These are phyloP conservation scores for Zanthoxylum bungeanum DNA, from an alignment of 345 rosid genomes.

Conservation along the genomic window DNA sequence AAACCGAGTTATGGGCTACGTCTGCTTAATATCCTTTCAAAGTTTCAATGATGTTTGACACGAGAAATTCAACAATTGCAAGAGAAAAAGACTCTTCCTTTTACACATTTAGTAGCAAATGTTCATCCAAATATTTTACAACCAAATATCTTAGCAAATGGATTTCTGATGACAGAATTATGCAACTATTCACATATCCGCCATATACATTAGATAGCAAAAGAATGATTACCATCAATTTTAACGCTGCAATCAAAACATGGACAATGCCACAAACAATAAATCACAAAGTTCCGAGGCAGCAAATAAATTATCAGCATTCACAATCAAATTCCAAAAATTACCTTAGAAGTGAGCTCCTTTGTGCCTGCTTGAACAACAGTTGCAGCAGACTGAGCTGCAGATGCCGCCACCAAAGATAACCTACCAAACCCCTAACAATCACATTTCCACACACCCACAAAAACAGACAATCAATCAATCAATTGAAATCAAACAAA, in stretches of 20 bases:
- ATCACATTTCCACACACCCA: constrained; percentile 3
- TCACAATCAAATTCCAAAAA: constrained; percentile 5
- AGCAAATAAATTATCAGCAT: neutral
- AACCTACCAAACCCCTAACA: constrained; percentile 77
- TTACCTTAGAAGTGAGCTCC: constrained; percentile 76
- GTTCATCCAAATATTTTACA: neutral
- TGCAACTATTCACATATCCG: neutral
- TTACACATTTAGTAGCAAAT: neutral
- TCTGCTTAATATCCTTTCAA: too few relatives aligned
- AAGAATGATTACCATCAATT: neutral
- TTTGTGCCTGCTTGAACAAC: constrained; percentile 84
- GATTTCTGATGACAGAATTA: neutral
- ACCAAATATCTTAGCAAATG: neutral
- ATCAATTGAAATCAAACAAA: neutral
- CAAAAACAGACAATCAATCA: neutral
- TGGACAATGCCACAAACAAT: neutral
- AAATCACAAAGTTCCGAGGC: neutral
- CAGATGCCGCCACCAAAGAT: constrained; percentile 85
- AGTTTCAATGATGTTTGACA: neutral
- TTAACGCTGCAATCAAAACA: neutral
- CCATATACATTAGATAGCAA: neutral
- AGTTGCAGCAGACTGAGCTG: constrained; percentile 81
- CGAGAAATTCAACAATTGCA: neutral
- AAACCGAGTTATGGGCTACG: neutral
- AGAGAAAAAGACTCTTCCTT: neutral